Evolutionary conservation across 129 eudicot genomes (phyloP), one percentile per base, ranked within the genome.

Genomic region (Helianthus tuberosus): DNA sequence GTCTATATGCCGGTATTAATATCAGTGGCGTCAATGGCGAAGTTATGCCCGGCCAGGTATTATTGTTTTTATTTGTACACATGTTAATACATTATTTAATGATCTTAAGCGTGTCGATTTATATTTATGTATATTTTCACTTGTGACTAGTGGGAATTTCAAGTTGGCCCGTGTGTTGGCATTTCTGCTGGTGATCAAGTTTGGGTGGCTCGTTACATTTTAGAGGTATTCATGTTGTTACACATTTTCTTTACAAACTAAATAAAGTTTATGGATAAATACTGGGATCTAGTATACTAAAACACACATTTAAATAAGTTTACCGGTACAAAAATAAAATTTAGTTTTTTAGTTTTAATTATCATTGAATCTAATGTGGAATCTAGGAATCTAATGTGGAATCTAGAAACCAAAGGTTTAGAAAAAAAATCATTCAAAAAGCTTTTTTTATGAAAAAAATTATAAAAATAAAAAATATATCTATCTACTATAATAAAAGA

Each of bases 41-140:
- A 76, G 98, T 92, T 48, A 92, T 92, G 98, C 98, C 98, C 0
- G 96, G 96, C 47, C 98, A 92, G 85, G 98, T 92, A 84, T 38
- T 5, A 8, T 41, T 9, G 11, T 12, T 0, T 23, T 10, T 27
- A n/a, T 32, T 2, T 6, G 60, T 32, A 41, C 14, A 39, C 27
- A 2, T 17, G 5, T 0, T 46, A 38, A 3, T 35, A 27, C 2
- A 2, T 32, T 8, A 32, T 8, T 32, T n/a, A 50, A 52, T n/a
- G n/a, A 35, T 29, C 4, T 49, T 27, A 50, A 27, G 20, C 13
- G 10, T 3, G 55, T 57, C 13, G n/a, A 57, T 72, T 27, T 57
- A 65, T 8, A 23, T 17, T 17, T 54, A 47, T 5, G 13, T 12
- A 11, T n/a, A 10, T 55, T 7, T 57, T 16, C 41, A 25, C 39